phyloP scores from a whole-genome alignment of 208 protist genomes.

The Trichomonas vaginalis region DNA sequence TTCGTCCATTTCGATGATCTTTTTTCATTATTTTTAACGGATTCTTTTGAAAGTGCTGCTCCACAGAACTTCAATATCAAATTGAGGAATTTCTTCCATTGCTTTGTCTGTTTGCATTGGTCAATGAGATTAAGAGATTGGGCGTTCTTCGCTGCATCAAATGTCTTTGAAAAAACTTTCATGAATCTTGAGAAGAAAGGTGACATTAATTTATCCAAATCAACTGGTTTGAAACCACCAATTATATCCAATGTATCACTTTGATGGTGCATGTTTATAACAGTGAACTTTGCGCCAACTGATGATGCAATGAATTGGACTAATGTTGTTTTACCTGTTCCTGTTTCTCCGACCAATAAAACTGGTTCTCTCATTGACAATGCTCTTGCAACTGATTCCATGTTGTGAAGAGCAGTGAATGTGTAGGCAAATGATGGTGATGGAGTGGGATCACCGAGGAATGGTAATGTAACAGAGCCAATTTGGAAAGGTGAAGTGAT shows the following conservation, averaged over 20 bases:
- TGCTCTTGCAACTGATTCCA: constrained; percentile 61
- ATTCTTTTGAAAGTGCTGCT: not conserved
- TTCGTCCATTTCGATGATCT: not conserved
- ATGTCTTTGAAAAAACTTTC: constrained; percentile 70
- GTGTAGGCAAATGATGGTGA: not conserved
- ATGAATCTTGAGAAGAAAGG: constrained; percentile 54
- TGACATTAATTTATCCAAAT: constrained; percentile 48
- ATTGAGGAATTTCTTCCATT: constrained; percentile 16
- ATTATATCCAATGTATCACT: constrained; percentile 92
- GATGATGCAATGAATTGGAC: constrained; percentile 57
- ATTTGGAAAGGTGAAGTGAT: not conserved
- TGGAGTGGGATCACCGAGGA: not conserved
- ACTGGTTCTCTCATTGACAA: not conserved
- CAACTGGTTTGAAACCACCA: constrained; percentile 94
- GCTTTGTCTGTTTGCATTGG: not conserved
- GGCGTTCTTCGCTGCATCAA: constrained; percentile 45
- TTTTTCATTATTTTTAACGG: not conserved
- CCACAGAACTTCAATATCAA: not conserved
- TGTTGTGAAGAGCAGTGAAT: constrained; percentile 29
- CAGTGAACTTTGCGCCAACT: constrained; percentile 58
- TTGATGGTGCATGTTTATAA: constrained; percentile 96
- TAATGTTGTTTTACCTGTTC: constrained; percentile 67
- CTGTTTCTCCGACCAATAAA: constrained; percentile 80
- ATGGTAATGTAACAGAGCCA: not conserved
- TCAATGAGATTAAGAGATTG: constrained; percentile 23